phyloP scores from a whole-genome alignment of 495 filamentous ascomycete genomes.

The Parathielavia hyrcaniae region DNA sequence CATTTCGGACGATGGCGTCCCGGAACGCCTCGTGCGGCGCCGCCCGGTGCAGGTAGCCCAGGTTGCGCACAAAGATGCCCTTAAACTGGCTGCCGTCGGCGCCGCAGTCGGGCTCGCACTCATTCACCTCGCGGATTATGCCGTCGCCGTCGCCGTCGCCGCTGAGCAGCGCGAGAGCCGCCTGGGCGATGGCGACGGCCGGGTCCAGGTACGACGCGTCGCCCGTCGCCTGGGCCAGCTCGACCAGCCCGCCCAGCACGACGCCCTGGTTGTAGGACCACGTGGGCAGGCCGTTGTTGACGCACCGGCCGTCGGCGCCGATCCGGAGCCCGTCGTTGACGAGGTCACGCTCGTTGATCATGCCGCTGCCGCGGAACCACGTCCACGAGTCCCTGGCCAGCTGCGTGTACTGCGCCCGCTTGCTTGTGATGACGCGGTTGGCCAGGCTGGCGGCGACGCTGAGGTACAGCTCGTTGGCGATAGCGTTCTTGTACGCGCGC shows the following conservation, averaged over 20 bases:
- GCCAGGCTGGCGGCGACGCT: conserved; percentile 65
- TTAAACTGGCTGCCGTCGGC: conserved; percentile 67
- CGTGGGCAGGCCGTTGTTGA: conserved; percentile 57
- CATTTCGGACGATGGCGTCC: conserved; percentile 54
- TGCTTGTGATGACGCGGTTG: conserved; percentile 49
- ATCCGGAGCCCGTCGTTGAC: conserved; percentile 64
- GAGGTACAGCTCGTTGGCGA: conserved; percentile 71
- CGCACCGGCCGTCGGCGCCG: conserved; percentile 44
- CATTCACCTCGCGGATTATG: conserved; percentile 53
- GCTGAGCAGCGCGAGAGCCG: conserved; percentile 51
- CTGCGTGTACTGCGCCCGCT: conserved; percentile 48
- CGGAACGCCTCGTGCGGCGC: conserved; percentile 47
- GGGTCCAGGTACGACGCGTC: conserved; percentile 48
- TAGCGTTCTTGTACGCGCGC: conserved; percentile 57
- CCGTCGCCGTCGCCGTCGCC: conserved; percentile 49
- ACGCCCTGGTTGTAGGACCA: conserved; percentile 83
- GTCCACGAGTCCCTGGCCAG: conserved; percentile 55
- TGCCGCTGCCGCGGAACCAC: conserved; percentile 60
- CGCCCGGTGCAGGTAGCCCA: conserved; percentile 51
- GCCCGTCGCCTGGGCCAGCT: conserved; percentile 52
- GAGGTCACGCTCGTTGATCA: conserved; percentile 58
- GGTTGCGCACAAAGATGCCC: conserved; percentile 69
- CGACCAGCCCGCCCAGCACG: conserved; percentile 64
- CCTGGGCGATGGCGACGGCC: conserved; percentile 60
- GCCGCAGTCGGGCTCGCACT: conserved; percentile 59